These are phyloP conservation scores for Mediolabrus comicus DNA, from an alignment of 108 stramenopile genomes.

Conservation along the genomic window DNA sequence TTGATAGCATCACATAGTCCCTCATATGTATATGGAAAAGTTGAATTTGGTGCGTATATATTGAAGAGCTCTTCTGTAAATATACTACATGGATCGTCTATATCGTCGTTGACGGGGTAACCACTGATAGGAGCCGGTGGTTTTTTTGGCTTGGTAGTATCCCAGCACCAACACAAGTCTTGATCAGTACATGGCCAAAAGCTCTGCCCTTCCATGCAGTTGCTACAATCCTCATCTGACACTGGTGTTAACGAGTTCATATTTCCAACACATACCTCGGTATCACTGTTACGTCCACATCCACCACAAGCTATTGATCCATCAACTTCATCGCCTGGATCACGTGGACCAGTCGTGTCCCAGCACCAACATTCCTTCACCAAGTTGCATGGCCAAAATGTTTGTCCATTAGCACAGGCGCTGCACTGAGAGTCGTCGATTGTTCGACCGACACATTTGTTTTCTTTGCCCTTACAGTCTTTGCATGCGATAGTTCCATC, in stretches of 20 bases:
- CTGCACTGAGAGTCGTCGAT: slow-evolving; percentile 19
- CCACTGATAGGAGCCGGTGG: slow-evolving; percentile 37
- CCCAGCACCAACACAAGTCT: slow-evolving; percentile 38
- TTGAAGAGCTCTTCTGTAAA: slow-evolving; percentile 15
- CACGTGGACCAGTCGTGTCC: slow-evolving; percentile 16
- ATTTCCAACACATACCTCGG: slow-evolving; percentile 36
- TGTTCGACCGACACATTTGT: slow-evolving; percentile 38
- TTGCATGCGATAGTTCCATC: slow-evolving; percentile 27
- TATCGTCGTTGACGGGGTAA: slow-evolving; percentile 2
- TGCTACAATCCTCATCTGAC: slow-evolving; percentile 20
- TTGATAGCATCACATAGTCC: slow-evolving; percentile 32
- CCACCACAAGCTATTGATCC: not conserved
- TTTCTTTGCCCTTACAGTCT: not conserved
- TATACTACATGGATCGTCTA: slow-evolving; percentile 10
- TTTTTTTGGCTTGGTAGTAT: slow-evolving; percentile 35
- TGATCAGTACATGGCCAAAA: slow-evolving; percentile 37
- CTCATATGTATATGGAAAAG: slow-evolving; percentile 40
- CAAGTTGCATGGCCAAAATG: slow-evolving; percentile 31
- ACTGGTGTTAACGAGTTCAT: slow-evolving; percentile 28
- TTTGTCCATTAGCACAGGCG: slow-evolving; percentile 9
- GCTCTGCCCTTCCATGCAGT: slow-evolving; percentile 16
- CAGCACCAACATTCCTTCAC: slow-evolving; percentile 40
- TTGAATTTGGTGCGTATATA: slow-evolving; percentile 24
- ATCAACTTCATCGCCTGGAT: slow-evolving; percentile 6
- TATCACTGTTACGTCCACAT: slow-evolving; percentile 15